These are phyloP conservation scores for Magnusiomyces tetraspermus DNA, from an alignment of 1,139 yeast species.

Conservation along the genomic window DNA sequence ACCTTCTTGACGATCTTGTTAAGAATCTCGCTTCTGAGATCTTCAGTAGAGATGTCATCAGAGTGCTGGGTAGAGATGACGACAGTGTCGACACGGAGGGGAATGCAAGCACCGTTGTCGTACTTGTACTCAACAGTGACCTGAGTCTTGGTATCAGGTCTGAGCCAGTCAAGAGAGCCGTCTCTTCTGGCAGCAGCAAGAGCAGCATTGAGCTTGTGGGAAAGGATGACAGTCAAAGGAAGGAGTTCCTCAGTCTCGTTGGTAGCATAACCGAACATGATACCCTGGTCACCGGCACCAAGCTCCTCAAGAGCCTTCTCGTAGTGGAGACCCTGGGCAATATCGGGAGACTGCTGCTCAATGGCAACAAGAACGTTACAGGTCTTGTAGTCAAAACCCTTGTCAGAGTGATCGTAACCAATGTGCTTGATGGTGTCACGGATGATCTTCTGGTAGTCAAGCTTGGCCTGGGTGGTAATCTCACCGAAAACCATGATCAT, in stretches of 20 bases:
- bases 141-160: slow-evolving; percentile 99
- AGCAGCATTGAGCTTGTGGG: slow-evolving; percentile 95
- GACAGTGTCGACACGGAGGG: slow-evolving; percentile 93
- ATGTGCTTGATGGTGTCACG: slow-evolving; percentile 98
- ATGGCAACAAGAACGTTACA: slow-evolving; percentile 98
- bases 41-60: slow-evolving; percentile 88
- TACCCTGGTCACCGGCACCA: slow-evolving; percentile 99
- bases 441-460: slow-evolving; percentile 94
- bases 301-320: slow-evolving; percentile 94
- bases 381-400: slow-evolving; percentile 98
- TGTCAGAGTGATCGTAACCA: slow-evolving; percentile 92
- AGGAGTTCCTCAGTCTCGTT: slow-evolving; percentile 97
- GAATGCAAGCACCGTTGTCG: slow-evolving; percentile 91
- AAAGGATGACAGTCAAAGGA: slow-evolving; percentile 87
- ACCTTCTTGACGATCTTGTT: slow-evolving; percentile 83
- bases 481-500: slow-evolving; percentile 99
- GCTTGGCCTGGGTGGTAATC: slow-evolving; percentile 89
- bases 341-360: slow-evolving; percentile 98
- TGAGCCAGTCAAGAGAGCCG: slow-evolving; percentile 89
- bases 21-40: slow-evolving; percentile 67
- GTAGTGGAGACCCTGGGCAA: slow-evolving; percentile 98
- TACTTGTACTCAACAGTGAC: slow-evolving; percentile 94
- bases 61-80: slow-evolving; percentile 98
- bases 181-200: slow-evolving; percentile 96
- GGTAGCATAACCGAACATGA: slow-evolving; percentile 99